Percentiles rank a stretch among this genome's conserved stretches.
Conservation (phyloP, 768 basidiomycete species). For the Crepidotus variabilis region DNA sequence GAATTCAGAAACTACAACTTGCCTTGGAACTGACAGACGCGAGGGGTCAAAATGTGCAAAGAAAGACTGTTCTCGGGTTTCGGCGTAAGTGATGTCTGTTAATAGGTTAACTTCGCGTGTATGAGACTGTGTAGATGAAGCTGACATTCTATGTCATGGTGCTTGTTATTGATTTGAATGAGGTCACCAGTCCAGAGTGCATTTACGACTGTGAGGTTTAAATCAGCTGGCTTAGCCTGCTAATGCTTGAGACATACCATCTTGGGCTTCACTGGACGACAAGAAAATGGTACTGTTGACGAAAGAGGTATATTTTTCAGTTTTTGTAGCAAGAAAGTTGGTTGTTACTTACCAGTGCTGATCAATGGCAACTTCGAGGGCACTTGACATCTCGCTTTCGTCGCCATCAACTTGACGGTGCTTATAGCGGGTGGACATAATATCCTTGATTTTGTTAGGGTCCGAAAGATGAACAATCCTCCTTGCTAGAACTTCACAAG, state of each 20-base stretch:
- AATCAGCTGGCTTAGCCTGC: neutral
- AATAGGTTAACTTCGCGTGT: neutral
- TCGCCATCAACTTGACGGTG: constrained; percentile 75
- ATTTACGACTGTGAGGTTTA: constrained; percentile 60
- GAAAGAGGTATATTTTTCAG: neutral
- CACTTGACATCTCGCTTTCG: constrained; percentile 66
- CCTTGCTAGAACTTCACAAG: constrained; percentile 84
- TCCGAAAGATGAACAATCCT: constrained; percentile 70
- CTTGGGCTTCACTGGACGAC: constrained; percentile 82
- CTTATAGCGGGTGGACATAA: constrained; percentile 78
- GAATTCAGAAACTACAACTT: constrained; percentile 4
- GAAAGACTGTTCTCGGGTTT: constrained; percentile 48
- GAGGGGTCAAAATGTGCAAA: constrained; percentile 74
- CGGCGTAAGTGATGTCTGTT: constrained; percentile 66
- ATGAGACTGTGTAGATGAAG: neutral
- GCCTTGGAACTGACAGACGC: constrained; percentile 79
- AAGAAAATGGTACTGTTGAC: constrained; percentile 68
- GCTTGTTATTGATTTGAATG: constrained; percentile 71
- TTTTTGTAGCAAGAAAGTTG: neutral
- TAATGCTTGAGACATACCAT: constrained; percentile 45
- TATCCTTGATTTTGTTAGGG: constrained; percentile 55
- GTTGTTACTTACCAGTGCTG: constrained; percentile 68
- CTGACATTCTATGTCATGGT: constrained; percentile 78
- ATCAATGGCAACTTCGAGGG: constrained; percentile 90
- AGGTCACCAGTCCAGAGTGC: constrained; percentile 81